Evolutionary conservation across 164 flowering plant genomes (phyloP).

Genomic region (Chimonanthus praecox): DNA sequence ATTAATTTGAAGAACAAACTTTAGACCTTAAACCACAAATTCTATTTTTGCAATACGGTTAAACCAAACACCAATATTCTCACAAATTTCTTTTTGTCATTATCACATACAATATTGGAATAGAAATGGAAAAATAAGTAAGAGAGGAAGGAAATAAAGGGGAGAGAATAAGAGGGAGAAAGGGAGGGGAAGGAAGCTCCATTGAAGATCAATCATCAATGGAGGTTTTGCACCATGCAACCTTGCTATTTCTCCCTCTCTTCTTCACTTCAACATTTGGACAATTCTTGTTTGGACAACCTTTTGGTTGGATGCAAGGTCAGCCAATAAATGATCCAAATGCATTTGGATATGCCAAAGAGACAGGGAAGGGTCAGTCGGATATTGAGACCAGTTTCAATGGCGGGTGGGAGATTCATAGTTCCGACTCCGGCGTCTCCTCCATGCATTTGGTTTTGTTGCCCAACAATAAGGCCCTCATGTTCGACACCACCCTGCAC

Average conservation of each 20-base stretch:
- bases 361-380: background rate
- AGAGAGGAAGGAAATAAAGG: background rate
- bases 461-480: conserved; percentile 45
- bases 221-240: conserved; percentile 17
- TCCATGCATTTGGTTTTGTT: conserved; percentile 65
- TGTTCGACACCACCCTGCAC: conserved; percentile 55
- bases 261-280: conserved; percentile 7
- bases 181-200: background rate
- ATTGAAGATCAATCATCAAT: conserved; percentile 16
- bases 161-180: background rate
- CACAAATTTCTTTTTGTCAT: no score
- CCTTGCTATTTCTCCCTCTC: conserved; percentile 31
- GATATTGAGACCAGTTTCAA: conserved; percentile 10
- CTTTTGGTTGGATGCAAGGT: background rate
- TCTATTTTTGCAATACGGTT: background rate
- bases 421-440: conserved; percentile 42
- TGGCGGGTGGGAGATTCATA: conserved; percentile 53
- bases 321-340: background rate
- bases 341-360: background rate
- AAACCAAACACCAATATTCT: no score
- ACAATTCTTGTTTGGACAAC: background rate
- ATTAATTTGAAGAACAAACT: no score
- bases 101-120: no score
- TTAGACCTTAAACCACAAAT: no score
- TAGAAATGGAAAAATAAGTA: background rate